Base-by-base conservation (phyloP, 371 early-diverging fungal species). In the Dinochytrium kinnereticum region DNA sequence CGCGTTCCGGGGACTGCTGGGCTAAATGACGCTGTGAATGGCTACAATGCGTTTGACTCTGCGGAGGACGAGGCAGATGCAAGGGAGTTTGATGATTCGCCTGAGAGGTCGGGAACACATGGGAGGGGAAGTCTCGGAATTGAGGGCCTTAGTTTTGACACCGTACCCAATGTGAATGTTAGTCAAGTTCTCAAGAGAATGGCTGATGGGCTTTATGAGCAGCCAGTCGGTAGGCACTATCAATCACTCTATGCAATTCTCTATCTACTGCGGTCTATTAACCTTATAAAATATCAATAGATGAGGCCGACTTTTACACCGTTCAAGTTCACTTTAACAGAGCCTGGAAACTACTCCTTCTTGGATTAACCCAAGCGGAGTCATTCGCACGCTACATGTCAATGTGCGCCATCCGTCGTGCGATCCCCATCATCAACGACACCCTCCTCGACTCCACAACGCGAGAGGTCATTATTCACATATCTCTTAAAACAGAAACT, bases 281-380 rank as follows among this genome's bases (percentile, higher is more conserved):
- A 44, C 21, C 49, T 21, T 13, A 44, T 44, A 21, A 44, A 64
- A 51, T 39, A 13, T 39, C 39, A 50, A 59, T 39, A 80, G 85
- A 80, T 49, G 85, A 85, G 57, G 77, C 79, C 37, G 83, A 83
- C 53, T 83, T 79, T 59, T 81, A 77, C 40, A 81, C 82, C 10
- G 78, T 80, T 7, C 87, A 86, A 75, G 80, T 86, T 1, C 80
- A 82, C 40, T 78, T 82, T 69, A 84, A 84, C 68, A 77, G 87
- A 33, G 84, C 78, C 0, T 86, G 87, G 87, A 86, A 84, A 61
- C 70, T 86, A 31, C 70, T 86, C 7, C 77, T 84, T 2, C 61
- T 86, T 49, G 87, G 85, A 1, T 70, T 86, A 40, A 70, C 55
- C 30, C 87, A 86, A 68, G 81, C 84, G 5, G 87, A 86, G 64